Evolutionary conservation across 768 basidiomycete species (phyloP), one percentile per base, ranked within the genome.

Genomic region (Russula vinacea): DNA sequence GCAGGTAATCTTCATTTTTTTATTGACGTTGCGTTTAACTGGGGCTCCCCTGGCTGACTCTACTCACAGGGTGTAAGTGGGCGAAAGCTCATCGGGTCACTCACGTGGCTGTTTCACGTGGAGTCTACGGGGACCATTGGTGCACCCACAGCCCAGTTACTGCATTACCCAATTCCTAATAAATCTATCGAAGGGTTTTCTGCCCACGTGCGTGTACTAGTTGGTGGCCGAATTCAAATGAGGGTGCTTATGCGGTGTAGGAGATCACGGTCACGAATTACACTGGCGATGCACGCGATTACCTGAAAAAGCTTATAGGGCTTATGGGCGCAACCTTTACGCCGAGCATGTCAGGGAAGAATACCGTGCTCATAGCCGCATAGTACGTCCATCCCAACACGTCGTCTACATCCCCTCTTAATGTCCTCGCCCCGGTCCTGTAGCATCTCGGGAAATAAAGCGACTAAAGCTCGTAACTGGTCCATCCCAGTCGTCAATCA

Each of bases 231-330:
- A 22, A 11, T 26, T 16, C 29, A 42, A 40, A 8, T 16, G 32
- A 24, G 2, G 14, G 17, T 51, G 4, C 59, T 65, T 29, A 61
- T 51, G 5, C 5, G 0, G 6, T 17, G 19, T 65, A 93, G 90
- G 80, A 84, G 68, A 86, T 96, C 60, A 90, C 93, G 0, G 79
- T 96, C 1, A 93, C 93, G 0, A 95, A 95, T 71, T 96, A 94
- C 72, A 89, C 90, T 0, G 94, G 94, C 2, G 85, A 87, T 42
- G 82, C 90, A 7, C 81, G 94, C 2, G 94, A 96, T 58, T 95
- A 95, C 71, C 80, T 98, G 56, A 93, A 93, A 76, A 86, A 84
- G 66, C 77, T 98, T 17, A 90, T 98, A 56, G 76, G 76, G 6
- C 75, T 83, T 5, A 84, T 92, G 81, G 94, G 93, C 1, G 93